Percentiles rank a stretch among this genome's conserved stretches.
phyloP scores from a whole-genome alignment of 495 filamentous ascomycete genomes.

The Aspergillus sclerotioniger region DNA sequence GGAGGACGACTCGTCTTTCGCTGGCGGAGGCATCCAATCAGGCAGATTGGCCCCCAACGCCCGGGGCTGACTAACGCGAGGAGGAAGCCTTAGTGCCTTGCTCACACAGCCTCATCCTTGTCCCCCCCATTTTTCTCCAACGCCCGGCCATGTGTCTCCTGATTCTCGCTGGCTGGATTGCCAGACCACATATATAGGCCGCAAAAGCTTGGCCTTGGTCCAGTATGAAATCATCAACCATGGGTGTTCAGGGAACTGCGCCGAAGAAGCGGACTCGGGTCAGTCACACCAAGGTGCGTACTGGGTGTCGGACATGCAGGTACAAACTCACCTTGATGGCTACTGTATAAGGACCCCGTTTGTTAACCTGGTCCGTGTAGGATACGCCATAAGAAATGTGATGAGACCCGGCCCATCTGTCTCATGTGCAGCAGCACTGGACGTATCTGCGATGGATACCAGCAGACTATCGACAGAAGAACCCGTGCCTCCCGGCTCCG shows the following conservation, averaged over 20 bases:
- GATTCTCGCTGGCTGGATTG: not conserved
- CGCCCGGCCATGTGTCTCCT: not conserved
- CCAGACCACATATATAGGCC: not conserved
- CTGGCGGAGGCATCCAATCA: no score
- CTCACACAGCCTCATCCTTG: not conserved
- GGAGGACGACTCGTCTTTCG: no score
- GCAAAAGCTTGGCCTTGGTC: not conserved
- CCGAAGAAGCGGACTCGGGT: not conserved
- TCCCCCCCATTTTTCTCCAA: not conserved
- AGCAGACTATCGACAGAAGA: not conserved
- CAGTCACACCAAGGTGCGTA: not conserved
- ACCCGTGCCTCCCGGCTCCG: not conserved
- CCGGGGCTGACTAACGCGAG: not conserved
- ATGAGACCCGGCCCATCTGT: not conserved
- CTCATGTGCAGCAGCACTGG: not conserved
- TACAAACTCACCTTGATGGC: not conserved
- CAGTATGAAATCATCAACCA: not conserved
- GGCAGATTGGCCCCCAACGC: not conserved
- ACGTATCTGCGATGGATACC: not conserved
- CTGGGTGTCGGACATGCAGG: not conserved
- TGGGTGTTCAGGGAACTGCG: not conserved
- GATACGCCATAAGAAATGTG: not conserved
- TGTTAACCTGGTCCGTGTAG: not conserved
- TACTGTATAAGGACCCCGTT: not conserved
- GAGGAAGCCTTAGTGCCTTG: not conserved